Evolutionary conservation across 1,139 yeast genomes (phyloP).

Genomic region (Candida labiduridarum): DNA sequence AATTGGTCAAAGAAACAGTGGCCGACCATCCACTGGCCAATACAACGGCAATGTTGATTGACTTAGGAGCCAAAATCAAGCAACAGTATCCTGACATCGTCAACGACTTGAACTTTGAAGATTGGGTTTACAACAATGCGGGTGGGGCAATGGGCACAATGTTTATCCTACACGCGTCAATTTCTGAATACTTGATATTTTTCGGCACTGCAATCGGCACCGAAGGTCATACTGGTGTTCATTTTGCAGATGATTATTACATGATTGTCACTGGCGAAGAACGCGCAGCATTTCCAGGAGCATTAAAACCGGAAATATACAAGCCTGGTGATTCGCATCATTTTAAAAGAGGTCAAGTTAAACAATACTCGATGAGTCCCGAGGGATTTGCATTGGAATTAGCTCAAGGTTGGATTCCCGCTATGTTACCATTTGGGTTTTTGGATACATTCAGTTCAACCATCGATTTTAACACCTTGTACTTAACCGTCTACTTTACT

Average conservation of each 20-base stretch:
- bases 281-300: conserved; percentile 65
- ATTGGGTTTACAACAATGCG: conserved; percentile 96
- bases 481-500: conserved; percentile 69
- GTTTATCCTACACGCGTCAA: conserved; percentile 94
- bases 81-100: conserved; percentile 63
- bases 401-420: conserved; percentile 98
- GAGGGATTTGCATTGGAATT: conserved; percentile 88
- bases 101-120: conserved; percentile 69
- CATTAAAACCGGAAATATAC: conserved; percentile 66
- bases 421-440: conserved; percentile 96
- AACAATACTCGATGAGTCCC: conserved; percentile 83
- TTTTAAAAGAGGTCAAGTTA: conserved; percentile 66
- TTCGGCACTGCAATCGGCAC: conserved; percentile 90
- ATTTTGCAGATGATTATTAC: conserved; percentile 95
- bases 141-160: conserved; percentile 99
- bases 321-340: conserved; percentile 83
- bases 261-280: conserved; percentile 82
- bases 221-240: conserved; percentile 95
- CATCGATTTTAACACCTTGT: conserved; percentile 71
- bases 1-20: conserved; percentile 52
- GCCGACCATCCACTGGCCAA: conserved; percentile 58
- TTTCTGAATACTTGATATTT: conserved; percentile 85
- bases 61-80: conserved; percentile 61
- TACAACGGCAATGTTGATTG: conserved; percentile 60
- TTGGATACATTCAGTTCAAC: conserved; percentile 80